A percentile compares a stretch with the other conserved stretches of the same genome.
Conservation (phyloP, 2,329 filamentous ascomycete genomes). For the Sphaerostilbella broomeana region DNA sequence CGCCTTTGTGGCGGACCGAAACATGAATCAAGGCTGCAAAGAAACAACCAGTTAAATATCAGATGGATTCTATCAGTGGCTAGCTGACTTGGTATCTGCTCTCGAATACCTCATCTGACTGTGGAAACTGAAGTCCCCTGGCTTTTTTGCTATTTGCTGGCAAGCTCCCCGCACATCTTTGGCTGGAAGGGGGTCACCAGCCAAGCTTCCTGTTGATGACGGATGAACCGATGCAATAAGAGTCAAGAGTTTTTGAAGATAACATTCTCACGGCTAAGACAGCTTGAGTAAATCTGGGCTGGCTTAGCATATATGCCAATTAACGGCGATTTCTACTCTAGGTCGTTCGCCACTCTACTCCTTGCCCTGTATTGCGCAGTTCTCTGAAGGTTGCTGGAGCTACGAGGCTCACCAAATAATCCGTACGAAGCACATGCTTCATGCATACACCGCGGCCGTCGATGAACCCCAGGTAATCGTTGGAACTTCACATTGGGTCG, state of each 20-base stretch:
- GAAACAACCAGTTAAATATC: too few species aligned
- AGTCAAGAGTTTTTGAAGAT: conserved; percentile 4
- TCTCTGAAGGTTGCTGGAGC: conserved; percentile 3
- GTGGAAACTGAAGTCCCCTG: conserved; percentile 8
- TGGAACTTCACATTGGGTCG: conserved; percentile 10
- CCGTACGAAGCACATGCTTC: conserved; percentile 10
- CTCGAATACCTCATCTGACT: conserved; percentile 12
- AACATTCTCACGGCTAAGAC: too few species aligned
- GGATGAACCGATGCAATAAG: conserved; percentile 4
- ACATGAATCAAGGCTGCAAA: too few species aligned
- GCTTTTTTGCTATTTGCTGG: conserved; percentile 6
- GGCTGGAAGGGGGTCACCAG: conserved; percentile 1
- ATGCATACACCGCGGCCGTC: conserved; percentile 7
- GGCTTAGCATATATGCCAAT: conserved; percentile 4
- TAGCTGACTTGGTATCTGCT: too few species aligned
- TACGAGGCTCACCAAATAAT: conserved; percentile 3
- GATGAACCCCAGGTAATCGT: conserved; percentile 3
- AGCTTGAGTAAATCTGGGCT: too few species aligned
- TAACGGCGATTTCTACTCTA: conserved; percentile 2
- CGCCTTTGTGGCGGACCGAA: conserved; percentile 13
- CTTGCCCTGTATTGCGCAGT: neutral
- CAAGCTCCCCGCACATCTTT: conserved; percentile 1
- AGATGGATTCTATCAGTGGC: too few species aligned
- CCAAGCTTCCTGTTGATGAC: conserved; percentile 2
- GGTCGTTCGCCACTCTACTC: conserved; percentile 1